A percentile compares a stretch with the other conserved stretches of the same genome.
Conservation (phyloP, 768 basidiomycete species). For the Leccinellum albellum region DNA sequence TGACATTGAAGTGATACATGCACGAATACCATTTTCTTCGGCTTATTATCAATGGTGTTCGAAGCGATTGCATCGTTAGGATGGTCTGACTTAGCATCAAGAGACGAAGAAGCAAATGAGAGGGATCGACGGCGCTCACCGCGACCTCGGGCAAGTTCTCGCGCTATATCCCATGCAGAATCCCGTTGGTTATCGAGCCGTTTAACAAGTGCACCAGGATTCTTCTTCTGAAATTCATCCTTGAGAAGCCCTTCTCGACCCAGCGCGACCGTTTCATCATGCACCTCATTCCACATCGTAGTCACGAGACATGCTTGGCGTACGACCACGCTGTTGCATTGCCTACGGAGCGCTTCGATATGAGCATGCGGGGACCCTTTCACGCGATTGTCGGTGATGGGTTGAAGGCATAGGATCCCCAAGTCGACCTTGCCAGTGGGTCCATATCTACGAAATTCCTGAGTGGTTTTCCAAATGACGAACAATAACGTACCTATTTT, state of each 20-base stretch:
- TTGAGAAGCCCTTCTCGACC: not conserved
- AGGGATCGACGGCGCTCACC: not conserved
- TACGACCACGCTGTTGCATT: not conserved
- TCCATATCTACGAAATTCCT: not conserved
- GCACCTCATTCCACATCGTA: conserved; percentile 8
- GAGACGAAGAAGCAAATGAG: not conserved
- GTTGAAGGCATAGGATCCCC: conserved; percentile 6
- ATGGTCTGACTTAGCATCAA: not conserved
- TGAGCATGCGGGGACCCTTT: not conserved
- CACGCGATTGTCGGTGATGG: conserved; percentile 3
- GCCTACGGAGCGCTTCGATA: conserved; percentile 2
- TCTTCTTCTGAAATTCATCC: not conserved
- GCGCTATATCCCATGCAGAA: not conserved
- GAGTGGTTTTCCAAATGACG: not conserved
- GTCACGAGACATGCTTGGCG: conserved; percentile 6
- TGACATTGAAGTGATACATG: not conserved
- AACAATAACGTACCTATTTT: not conserved
- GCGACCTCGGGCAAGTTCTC: not conserved
- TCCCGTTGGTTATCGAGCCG: conserved; percentile 1
- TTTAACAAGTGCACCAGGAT: not conserved
- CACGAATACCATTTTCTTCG: conserved; percentile 1
- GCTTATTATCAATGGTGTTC: not conserved
- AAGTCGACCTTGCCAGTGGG: not conserved
- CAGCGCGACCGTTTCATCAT: not conserved
- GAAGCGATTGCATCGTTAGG: no score